A percentile compares a stretch with the other conserved stretches of the same genome.
Conservation (phyloP, 148 eudicot species). For the Cornus kousa region DNA sequence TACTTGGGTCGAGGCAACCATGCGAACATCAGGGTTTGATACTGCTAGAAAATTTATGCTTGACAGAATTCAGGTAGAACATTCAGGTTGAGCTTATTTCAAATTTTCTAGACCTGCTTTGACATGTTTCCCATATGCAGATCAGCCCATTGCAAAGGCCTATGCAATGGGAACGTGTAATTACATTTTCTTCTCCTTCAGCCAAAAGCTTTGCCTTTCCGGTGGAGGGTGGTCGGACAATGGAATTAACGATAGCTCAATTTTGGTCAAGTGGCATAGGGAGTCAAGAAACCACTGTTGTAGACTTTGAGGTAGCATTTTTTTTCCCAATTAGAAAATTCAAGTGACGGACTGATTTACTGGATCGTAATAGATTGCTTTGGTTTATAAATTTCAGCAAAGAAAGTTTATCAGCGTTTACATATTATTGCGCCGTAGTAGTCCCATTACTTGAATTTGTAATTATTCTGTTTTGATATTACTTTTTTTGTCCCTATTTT, state of each 20-base stretch:
- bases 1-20: conserved; percentile 91
- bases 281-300: conserved; percentile 69
- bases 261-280: conserved; percentile 99
- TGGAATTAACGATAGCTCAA: conserved; percentile 90
- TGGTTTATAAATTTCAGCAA: not conserved
- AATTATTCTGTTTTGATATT: too few species aligned
- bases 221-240: conserved; percentile 88
- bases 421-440: not conserved
- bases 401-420: not conserved
- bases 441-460: not conserved
- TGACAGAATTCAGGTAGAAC: conserved; percentile 81
- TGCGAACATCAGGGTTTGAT: conserved; percentile 88
- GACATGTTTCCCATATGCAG: conserved; percentile 37
- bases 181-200: conserved; percentile 81
- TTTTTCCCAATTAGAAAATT: not conserved
- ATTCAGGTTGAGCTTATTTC: not conserved
- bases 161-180: conserved; percentile 78
- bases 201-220: conserved; percentile 79
- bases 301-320: conserved; percentile 81
- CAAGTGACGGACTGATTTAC: not conserved
- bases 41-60: conserved; percentile 81
- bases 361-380: not conserved
- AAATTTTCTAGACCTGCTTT: conserved; percentile 15
- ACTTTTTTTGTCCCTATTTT: too few species aligned
- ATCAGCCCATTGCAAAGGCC: conserved; percentile 92